Conservation (phyloP, 371 early-diverging fungal genomes). For the Massospora cicadina region DNA sequence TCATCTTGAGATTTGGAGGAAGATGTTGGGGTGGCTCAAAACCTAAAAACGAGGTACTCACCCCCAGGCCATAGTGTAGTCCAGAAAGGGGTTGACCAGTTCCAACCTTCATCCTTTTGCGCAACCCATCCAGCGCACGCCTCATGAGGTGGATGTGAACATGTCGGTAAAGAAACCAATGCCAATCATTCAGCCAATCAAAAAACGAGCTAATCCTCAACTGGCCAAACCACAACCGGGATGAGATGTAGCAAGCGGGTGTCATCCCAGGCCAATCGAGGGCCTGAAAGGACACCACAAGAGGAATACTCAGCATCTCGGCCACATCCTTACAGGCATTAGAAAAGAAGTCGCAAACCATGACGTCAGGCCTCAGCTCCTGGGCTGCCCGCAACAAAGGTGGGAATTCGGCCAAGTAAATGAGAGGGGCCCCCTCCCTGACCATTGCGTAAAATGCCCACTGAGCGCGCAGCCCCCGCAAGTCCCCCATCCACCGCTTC, state of each 20-base stretch:
- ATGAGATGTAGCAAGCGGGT: background rate
- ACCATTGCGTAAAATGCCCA: background rate
- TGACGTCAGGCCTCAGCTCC: background rate
- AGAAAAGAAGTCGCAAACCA: background rate
- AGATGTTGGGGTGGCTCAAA: constrained; percentile 5
- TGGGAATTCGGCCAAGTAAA: background rate
- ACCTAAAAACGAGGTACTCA: constrained; percentile 2
- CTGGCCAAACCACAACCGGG: background rate
- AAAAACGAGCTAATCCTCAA: background rate
- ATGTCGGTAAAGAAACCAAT: background rate
- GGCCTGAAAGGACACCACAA: background rate
- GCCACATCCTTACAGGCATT: background rate
- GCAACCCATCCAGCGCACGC: background rate
- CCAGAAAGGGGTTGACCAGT: background rate
- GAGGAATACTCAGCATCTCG: background rate
- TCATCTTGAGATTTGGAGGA: background rate
- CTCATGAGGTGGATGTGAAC: background rate
- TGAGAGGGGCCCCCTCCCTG: background rate
- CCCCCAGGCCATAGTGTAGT: background rate
- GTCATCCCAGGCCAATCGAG: background rate
- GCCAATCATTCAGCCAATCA: background rate
- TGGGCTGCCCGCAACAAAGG: background rate
- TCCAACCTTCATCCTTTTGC: background rate
- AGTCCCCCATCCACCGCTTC: background rate
- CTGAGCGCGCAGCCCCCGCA: background rate